Base-by-base conservation (phyloP, 2,329 filamentous ascomycete species). In the Arthrobotrys megalospora region DNA sequence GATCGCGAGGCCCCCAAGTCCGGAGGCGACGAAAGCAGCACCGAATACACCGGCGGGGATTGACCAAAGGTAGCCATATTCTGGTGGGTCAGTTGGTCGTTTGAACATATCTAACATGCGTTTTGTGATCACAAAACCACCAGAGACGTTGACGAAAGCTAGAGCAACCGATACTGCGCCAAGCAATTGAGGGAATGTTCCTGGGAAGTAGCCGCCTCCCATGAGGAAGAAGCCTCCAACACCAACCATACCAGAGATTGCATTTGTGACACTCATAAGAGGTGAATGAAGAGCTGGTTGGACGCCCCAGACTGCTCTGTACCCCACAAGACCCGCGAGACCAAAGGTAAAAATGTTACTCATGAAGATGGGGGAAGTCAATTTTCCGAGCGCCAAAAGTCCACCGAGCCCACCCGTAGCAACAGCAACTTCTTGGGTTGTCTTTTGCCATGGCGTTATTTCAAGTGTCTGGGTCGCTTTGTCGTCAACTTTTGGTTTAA, bases 91-190 rank as follows among this genome's bases (percentile, higher is more conserved):
- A 3, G 93, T 96, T 28, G 93, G 91, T 11, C 90, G 89, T 83
- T 92, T 92, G 83, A 95, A 95, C 92, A 95, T 95, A 83, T 97
- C 93, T 50, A 97, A 87, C 94, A 97, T 97, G 80, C 94, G 89
- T 85, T 96, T 96, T 2, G 93, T 96, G 76, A 97, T 93, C 50
- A 96, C 92, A 79, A 97, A 97, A 0, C 94, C 94, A 73, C 94
- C 94, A 0, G 92, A 91, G 1, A 97, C 90, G 80, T 97, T 97
- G 79, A 96, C 92, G 83, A 96, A 97, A 0, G 93, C 93, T 19
- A 97, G 86, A 4, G 96, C 86, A 0, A 97, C 94, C 0, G 93
- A 96, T 0, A 90, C 85, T 1, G 93, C 92, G 68, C 93, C 94
- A 41, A 97, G 89, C 1, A 86, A 84, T 83, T 97, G 93, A 0